Conservation (phyloP, 164 flowering plant species). For the Aristolochia fimbriata region DNA sequence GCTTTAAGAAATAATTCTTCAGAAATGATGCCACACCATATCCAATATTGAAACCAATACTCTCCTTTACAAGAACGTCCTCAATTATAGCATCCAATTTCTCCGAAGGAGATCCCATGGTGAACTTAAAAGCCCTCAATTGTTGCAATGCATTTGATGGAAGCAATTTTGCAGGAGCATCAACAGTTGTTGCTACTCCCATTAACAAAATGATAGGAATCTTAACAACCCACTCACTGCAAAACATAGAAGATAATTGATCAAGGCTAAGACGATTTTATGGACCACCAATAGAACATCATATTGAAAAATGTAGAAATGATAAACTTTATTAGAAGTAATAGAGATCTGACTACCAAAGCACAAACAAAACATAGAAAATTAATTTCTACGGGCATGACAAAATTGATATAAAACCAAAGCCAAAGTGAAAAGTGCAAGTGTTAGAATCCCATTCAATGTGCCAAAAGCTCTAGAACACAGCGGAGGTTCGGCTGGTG, state of each 20-base stretch:
- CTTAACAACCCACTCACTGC: constrained; percentile 75
- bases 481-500: no score
- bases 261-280: no score
- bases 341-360: neutral
- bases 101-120: constrained; percentile 62
- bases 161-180: constrained; percentile 54
- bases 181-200: constrained; percentile 80
- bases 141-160: constrained; percentile 38
- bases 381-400: no score
- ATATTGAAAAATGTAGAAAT: neutral
- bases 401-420: no score
- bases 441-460: no score
- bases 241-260: neutral
- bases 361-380: no score
- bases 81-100: constrained; percentile 74
- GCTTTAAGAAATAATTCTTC: constrained; percentile 64
- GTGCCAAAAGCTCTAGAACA: no score
- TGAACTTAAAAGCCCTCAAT: constrained; percentile 44
- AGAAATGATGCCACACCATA: constrained; percentile 62
- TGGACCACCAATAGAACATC: neutral
- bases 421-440: no score
- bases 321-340: neutral
- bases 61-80: constrained; percentile 49
- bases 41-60: constrained; percentile 51
- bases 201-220: constrained; percentile 64